phyloP scores from a whole-genome alignment of 1,284 basidiomycete species.

The Trichosporon sp. region DNA sequence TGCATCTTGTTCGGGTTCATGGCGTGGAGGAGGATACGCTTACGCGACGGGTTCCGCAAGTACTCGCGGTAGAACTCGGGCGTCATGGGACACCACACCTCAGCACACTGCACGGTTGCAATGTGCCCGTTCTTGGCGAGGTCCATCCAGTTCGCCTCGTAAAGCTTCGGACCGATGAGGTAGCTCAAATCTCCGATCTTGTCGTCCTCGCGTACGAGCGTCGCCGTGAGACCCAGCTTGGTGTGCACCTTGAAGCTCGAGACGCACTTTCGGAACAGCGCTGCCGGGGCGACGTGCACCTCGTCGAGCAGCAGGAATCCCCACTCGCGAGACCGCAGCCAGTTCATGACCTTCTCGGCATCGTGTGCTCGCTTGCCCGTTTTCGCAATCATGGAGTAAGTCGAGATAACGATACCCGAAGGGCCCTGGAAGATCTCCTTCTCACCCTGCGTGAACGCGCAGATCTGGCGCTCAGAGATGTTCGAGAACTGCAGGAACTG shows the following conservation, averaged over 20 bases:
- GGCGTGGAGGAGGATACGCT: constrained; percentile 95
- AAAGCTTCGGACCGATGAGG: constrained; percentile 98
- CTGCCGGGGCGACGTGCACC: constrained; percentile 95
- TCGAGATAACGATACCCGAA: constrained; percentile 93
- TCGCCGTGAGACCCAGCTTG: constrained; percentile 83
- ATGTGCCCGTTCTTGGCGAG: constrained; percentile 99
- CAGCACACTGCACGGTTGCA: constrained; percentile 98
- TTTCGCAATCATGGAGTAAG: constrained; percentile 98
- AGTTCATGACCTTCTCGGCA: constrained; percentile 99
- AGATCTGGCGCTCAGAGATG: constrained; percentile 90
- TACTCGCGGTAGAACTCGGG: constrained; percentile 99
- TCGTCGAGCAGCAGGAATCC: constrained; percentile 93
- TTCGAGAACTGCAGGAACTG: constrained; percentile 98
- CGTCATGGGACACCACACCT: constrained; percentile 99
- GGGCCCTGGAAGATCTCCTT: constrained; percentile 87
- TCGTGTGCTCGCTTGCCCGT: constrained; percentile 93
- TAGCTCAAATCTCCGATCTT: constrained; percentile 99
- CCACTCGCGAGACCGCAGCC: constrained; percentile 91
- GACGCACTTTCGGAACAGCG: constrained; percentile 94
- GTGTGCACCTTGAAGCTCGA: constrained; percentile 97
- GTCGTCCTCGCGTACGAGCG: constrained; percentile 97
- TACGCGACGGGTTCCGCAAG: constrained; percentile 72
- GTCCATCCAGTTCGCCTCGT: constrained; percentile 99
- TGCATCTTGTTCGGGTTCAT: constrained; percentile 99
- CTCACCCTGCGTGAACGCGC: constrained; percentile 92